Conservation (phyloP, 495 filamentous ascomycete genomes). For the Podospora conica region DNA sequence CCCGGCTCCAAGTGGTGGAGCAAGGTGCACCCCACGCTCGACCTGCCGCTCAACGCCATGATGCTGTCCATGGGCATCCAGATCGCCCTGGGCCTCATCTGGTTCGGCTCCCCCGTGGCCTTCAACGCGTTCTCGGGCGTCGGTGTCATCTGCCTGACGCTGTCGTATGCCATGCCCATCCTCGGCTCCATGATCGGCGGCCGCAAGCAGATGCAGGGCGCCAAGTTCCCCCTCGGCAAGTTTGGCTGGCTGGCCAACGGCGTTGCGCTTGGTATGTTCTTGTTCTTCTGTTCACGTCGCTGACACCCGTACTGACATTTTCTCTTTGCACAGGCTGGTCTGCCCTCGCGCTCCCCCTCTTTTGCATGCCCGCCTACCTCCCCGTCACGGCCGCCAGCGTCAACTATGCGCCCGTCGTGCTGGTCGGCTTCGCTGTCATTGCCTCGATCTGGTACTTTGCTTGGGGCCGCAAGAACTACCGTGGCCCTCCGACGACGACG, state of each 20-base stretch:
- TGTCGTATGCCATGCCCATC: slow-evolving; percentile 55
- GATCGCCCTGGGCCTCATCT: slow-evolving; percentile 43
- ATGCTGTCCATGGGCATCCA: slow-evolving; percentile 45
- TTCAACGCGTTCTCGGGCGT: slow-evolving; percentile 59
- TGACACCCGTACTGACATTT: background rate
- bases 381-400: slow-evolving; percentile 54
- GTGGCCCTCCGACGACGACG: slow-evolving; percentile 50
- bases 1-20: slow-evolving; percentile 51
- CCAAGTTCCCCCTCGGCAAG: slow-evolving; percentile 49
- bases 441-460: slow-evolving; percentile 38
- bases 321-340: slow-evolving; percentile 47
- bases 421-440: slow-evolving; percentile 52
- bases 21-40: slow-evolving; percentile 38
- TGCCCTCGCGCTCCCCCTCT: slow-evolving; percentile 55
- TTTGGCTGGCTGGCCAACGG: slow-evolving; percentile 53
- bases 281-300: slow-evolving; percentile 1
- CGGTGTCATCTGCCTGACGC: slow-evolving; percentile 53
- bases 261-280: slow-evolving; percentile 47
- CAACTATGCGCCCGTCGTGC: slow-evolving; percentile 60
- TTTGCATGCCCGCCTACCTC: slow-evolving; percentile 57
- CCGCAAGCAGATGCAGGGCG: slow-evolving; percentile 45
- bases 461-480: slow-evolving; percentile 64
- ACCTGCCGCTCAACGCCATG: slow-evolving; percentile 48
- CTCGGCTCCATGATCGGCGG: slow-evolving; percentile 47
- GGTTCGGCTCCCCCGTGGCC: slow-evolving; percentile 47